Evolutionary conservation across 2,329 filamentous ascomycete species (phyloP).

Genomic region (Xylaria sp.): DNA sequence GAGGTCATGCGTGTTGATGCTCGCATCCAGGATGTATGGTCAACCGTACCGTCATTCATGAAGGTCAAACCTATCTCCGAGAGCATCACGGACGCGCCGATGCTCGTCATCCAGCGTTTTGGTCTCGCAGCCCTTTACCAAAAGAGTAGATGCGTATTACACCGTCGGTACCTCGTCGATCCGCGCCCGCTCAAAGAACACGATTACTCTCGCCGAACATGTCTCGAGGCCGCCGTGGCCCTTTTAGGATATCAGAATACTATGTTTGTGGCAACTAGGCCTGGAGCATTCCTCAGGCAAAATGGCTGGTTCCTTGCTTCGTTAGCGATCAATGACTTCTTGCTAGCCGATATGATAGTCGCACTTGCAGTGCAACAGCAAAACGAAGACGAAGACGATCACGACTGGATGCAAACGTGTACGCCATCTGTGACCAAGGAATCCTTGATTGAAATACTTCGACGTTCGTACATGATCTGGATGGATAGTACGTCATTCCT

Average conservation of each 20-base stretch:
- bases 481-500: conserved; percentile 34
- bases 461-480: conserved; percentile 58
- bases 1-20: conserved; percentile 61
- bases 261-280: conserved; percentile 60
- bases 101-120: conserved; percentile 62
- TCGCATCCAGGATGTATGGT: conserved; percentile 58
- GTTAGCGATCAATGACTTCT: conserved; percentile 68
- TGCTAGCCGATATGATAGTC: conserved; percentile 69
- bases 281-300: conserved; percentile 62
- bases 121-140: conserved; percentile 63
- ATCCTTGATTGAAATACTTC: conserved; percentile 54
- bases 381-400: conserved; percentile 49
- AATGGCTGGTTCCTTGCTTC: conserved; percentile 68
- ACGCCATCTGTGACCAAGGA: conserved; percentile 50
- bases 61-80: conserved; percentile 59
- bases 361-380: conserved; percentile 62
- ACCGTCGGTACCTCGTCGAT: conserved; percentile 63
- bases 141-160: conserved; percentile 65
- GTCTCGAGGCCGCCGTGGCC: conserved; percentile 59
- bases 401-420: conserved; percentile 51
- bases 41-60: conserved; percentile 59
- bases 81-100: conserved; percentile 59
- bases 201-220: conserved; percentile 62
- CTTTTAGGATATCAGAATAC: conserved; percentile 60
- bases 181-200: conserved; percentile 55